Evolutionary conservation across 139 green algal genomes (phyloP).

Genomic region (Pleodorina starrii): DNA sequence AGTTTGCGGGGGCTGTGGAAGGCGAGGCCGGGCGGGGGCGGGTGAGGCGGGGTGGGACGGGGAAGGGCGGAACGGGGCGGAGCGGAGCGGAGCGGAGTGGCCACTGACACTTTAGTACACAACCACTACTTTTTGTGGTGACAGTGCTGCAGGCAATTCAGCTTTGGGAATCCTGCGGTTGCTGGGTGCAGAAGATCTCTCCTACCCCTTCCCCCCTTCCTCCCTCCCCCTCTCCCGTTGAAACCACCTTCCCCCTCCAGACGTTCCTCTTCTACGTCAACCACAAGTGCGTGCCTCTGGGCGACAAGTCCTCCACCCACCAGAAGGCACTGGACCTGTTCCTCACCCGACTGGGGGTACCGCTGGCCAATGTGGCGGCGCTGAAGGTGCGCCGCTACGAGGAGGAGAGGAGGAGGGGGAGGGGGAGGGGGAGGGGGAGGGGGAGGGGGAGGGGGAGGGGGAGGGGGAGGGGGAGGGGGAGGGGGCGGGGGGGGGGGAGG

Average conservation of each 20-base stretch:
- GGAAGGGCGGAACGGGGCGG: too few relatives aligned
- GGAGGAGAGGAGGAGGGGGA: neutral
- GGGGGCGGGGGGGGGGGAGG: neutral
- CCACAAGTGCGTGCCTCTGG: constrained; percentile 51
- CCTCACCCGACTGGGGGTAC: constrained; percentile 16
- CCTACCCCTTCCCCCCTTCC: neutral
- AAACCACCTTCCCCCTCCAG: neutral
- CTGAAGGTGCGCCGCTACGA: neutral
- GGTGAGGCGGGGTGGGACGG: too few relatives aligned
- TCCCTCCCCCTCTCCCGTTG: too few relatives aligned
- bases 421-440: neutral
- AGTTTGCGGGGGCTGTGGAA: too few relatives aligned
- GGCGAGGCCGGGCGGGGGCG: too few relatives aligned
- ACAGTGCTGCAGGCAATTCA: too few relatives aligned
- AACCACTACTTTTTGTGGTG: too few relatives aligned
- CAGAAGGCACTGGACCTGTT: constrained; percentile 49
- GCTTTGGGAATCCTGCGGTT: too few relatives aligned
- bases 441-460: neutral
- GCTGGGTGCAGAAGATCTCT: too few relatives aligned
- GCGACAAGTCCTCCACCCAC: constrained; percentile 49
- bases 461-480: neutral
- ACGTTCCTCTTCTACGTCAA: constrained; percentile 53
- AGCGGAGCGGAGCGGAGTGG: too few relatives aligned
- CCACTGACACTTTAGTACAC: too few relatives aligned
- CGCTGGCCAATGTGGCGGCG: constrained; percentile 43